These are phyloP conservation scores for Crithidia mellificae DNA, from an alignment of 208 protist species.

Conservation along the genomic window DNA sequence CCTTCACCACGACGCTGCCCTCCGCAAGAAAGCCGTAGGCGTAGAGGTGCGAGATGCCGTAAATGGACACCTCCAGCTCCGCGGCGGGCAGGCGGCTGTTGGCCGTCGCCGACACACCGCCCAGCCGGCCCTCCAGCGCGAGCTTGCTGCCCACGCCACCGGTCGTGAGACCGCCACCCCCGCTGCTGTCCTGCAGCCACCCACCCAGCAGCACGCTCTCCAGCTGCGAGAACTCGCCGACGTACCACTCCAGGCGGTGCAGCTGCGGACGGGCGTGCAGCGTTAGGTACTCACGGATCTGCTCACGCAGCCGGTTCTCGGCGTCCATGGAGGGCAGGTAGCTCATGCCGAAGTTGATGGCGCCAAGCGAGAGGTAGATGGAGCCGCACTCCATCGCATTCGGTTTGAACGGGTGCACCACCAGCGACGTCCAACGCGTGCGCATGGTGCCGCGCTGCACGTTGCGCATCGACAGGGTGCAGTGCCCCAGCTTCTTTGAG, in stretches of 20 bases:
- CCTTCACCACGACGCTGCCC: slow-evolving; percentile 60
- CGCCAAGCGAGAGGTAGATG: slow-evolving; percentile 65
- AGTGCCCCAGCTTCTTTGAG: slow-evolving; percentile 72
- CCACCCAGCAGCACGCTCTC: slow-evolving; percentile 47
- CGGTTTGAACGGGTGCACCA: slow-evolving; percentile 45
- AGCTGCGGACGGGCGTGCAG: slow-evolving; percentile 46
- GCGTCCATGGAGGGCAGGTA: slow-evolving; percentile 67
- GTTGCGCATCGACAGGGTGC: slow-evolving; percentile 76
- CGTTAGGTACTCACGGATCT: slow-evolving; percentile 57
- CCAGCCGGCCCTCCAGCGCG: slow-evolving; percentile 1
- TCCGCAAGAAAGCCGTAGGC: slow-evolving; percentile 41
- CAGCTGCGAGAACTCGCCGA: slow-evolving; percentile 59
- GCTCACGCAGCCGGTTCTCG: slow-evolving; percentile 74
- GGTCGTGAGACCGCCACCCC: slow-evolving; percentile 7
- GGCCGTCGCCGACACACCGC: slow-evolving; percentile 3
- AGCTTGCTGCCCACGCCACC: slow-evolving; percentile 9
- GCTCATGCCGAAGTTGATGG: slow-evolving; percentile 75
- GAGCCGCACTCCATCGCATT: slow-evolving; percentile 53
- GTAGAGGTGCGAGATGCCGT: slow-evolving; percentile 53
- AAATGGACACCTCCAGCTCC: slow-evolving; percentile 45
- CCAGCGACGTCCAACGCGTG: slow-evolving; percentile 69
- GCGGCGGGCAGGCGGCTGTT: slow-evolving; percentile 9
- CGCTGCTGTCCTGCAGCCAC: slow-evolving; percentile 29
- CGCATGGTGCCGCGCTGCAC: slow-evolving; percentile 57
- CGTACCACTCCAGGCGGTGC: slow-evolving; percentile 81